These are phyloP conservation scores for Cyclotella choctawhatcheeana DNA, from an alignment of 108 stramenopile species.

Conservation along the genomic window DNA sequence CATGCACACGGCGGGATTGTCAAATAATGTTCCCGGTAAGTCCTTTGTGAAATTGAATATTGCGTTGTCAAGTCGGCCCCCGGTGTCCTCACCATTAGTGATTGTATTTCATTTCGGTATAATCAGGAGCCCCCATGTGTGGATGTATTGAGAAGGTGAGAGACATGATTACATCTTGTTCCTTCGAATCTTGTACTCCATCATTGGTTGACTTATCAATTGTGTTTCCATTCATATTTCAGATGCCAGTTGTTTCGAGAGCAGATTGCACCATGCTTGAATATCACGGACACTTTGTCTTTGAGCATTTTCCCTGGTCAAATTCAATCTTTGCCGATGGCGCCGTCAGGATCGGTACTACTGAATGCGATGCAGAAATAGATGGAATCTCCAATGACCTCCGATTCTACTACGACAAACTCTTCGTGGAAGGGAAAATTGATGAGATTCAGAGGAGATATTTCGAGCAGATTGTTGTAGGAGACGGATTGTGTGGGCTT, in stretches of 20 bases:
- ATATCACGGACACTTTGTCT: not conserved
- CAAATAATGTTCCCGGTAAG: constrained; percentile 4
- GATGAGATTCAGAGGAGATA: not conserved
- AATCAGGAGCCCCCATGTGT: constrained; percentile 7
- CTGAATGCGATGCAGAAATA: not conserved
- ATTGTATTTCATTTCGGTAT: not conserved
- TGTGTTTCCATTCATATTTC: not conserved
- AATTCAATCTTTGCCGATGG: not conserved
- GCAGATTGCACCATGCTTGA: constrained; percentile 13
- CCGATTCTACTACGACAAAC: not conserved
- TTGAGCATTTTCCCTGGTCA: not conserved
- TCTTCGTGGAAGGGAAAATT: not conserved
- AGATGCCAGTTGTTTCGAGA: constrained; percentile 10
- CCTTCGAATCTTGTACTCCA: not conserved
- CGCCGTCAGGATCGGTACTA: not conserved
- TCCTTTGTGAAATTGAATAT: not conserved
- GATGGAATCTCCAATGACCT: not conserved
- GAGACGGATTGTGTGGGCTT: constrained; percentile 1
- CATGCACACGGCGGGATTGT: constrained; percentile 3
- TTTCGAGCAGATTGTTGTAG: constrained; percentile 1
- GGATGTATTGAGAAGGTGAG: constrained; percentile 15
- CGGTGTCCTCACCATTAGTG: too few species aligned
- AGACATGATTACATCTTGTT: not conserved
- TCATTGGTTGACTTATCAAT: too few species aligned
- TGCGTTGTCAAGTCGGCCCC: too few species aligned